phyloP scores from a whole-genome alignment of 805 yeast species.

The Lipomyces mesembrius region DNA sequence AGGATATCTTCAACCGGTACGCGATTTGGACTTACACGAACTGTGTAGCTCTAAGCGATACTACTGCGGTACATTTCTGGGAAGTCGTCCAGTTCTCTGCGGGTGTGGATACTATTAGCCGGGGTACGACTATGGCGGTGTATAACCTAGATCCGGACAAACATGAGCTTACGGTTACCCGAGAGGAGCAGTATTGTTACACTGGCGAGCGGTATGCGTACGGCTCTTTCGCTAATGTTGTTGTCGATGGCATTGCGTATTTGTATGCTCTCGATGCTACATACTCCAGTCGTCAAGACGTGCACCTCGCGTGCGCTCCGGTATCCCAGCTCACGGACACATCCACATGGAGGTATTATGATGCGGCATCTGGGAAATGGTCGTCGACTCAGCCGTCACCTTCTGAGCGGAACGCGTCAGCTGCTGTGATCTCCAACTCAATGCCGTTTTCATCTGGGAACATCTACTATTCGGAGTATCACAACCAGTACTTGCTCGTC shows the following conservation, averaged over 20 bases:
- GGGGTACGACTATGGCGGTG: slow-evolving; percentile 20
- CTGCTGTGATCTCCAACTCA: slow-evolving; percentile 16
- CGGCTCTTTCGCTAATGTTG: slow-evolving; percentile 25
- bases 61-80: slow-evolving; percentile 26
- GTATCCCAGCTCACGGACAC: slow-evolving; percentile 4
- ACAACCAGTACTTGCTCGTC: slow-evolving; percentile 20
- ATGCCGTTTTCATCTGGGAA: slow-evolving; percentile 17
- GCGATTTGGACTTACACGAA: slow-evolving; percentile 25
- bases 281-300: slow-evolving; percentile 8
- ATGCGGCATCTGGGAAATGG: slow-evolving; percentile 9
- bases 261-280: slow-evolving; percentile 19
- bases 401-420: slow-evolving; percentile 14
- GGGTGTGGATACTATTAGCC: not conserved
- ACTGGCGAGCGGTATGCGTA: slow-evolving; percentile 3
- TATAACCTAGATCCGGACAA: slow-evolving; percentile 12
- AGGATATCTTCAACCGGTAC: not conserved
- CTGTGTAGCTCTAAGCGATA: slow-evolving; percentile 20
- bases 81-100: slow-evolving; percentile 7
- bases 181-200: slow-evolving; percentile 7
- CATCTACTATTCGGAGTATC: slow-evolving; percentile 21
- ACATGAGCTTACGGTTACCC: slow-evolving; percentile 17
- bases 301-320: slow-evolving; percentile 25
- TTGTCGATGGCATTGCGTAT: slow-evolving; percentile 21
- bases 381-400: slow-evolving; percentile 10
- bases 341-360: slow-evolving; percentile 17